These are phyloP conservation scores for Rutstroemia sp. DNA, from an alignment of 2,329 filamentous ascomycete species.

Conservation along the genomic window DNA sequence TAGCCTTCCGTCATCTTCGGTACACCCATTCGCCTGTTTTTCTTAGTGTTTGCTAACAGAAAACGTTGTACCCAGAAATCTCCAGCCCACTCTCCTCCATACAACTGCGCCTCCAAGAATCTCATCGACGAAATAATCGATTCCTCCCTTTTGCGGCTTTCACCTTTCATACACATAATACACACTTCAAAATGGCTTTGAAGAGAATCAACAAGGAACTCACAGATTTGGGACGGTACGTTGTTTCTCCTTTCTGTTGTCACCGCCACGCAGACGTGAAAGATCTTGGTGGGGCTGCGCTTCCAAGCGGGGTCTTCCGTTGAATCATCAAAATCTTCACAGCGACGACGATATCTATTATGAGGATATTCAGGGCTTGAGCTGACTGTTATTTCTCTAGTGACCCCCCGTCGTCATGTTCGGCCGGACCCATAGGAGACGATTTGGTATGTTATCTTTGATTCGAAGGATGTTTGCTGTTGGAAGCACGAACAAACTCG, in stretches of 20 bases:
- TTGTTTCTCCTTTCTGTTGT: conserved; percentile 21
- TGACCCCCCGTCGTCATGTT: conserved; percentile 98
- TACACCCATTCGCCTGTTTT: conserved; percentile 18
- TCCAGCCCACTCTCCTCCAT: conserved; percentile 14
- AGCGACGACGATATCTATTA: background rate
- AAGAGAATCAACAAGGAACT: conserved; percentile 96
- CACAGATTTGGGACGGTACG: conserved; percentile 81
- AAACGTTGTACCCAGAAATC: conserved; percentile 6
- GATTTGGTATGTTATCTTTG: conserved; percentile 71
- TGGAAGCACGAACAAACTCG: conserved; percentile 13
- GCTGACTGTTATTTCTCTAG: conserved; percentile 40
- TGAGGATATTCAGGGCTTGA: conserved; percentile 8
- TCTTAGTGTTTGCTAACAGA: conserved; percentile 21
- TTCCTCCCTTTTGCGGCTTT: conserved; percentile 4
- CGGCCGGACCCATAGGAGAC: conserved; percentile 91
- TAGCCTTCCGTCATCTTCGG: conserved; percentile 17
- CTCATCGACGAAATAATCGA: conserved; percentile 14
- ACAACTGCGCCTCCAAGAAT: conserved; percentile 21
- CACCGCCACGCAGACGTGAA: conserved; percentile 13
- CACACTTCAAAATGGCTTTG: conserved; percentile 58
- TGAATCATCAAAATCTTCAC: conserved; percentile 29
- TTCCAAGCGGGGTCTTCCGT: conserved; percentile 27
- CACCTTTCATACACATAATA: conserved; percentile 19
- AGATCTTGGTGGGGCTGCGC: conserved; percentile 23
- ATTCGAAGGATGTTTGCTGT: conserved; percentile 5